Base-by-base conservation (phyloP, 768 basidiomycete species). In the Terana coerulea region DNA sequence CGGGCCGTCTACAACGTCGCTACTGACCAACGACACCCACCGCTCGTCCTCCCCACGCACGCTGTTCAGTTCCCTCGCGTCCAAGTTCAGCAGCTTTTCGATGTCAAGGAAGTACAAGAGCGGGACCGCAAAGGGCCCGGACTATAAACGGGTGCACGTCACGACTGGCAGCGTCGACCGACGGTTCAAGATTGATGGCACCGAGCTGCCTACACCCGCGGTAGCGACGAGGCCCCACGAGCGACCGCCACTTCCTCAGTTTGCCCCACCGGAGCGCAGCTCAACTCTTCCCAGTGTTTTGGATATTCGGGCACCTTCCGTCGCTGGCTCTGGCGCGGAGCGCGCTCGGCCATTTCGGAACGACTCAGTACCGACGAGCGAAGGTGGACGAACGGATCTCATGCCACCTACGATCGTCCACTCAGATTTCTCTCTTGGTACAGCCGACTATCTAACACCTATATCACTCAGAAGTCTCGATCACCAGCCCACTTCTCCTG, bases 141-240 rank as follows among this genome's bases (percentile, higher is more conserved):
- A 55, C 37, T 56, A 54, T 40, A 50, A 49, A 22, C 52, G 57
- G n/a, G 60, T 57, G 30, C 44, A 45, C 11, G 62, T 65, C 17
- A 28, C 34, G 12, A 44, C 55, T 24, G 22, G 28, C 11, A 15
- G 12, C 0, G 40, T 56, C 8, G 44, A 55, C 39, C 17, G 26
- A 9, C 29, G 47, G 8, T 62, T 62, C 51, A 49, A 52, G 39
- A 58, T 64, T 33, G 63, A 64, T 47, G 57, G 52, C n/a, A 17
- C 48, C 10, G 52, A 43, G n/a, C 12, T 39, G 28, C 53, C 45
- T 28, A 49, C 60, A 19, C 52, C 26, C 33, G 6, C 33, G n/a
- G 25, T 9, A 12, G 3, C 21, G 10, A 35, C 11, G 36, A n/a
- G n/a, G n/a, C n/a, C n/a, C n/a, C n/a, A 36, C 47, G 44, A 22